Base-by-base conservation (phyloP, 768 basidiomycete genomes). In the Gloeostereum incarnatum region DNA sequence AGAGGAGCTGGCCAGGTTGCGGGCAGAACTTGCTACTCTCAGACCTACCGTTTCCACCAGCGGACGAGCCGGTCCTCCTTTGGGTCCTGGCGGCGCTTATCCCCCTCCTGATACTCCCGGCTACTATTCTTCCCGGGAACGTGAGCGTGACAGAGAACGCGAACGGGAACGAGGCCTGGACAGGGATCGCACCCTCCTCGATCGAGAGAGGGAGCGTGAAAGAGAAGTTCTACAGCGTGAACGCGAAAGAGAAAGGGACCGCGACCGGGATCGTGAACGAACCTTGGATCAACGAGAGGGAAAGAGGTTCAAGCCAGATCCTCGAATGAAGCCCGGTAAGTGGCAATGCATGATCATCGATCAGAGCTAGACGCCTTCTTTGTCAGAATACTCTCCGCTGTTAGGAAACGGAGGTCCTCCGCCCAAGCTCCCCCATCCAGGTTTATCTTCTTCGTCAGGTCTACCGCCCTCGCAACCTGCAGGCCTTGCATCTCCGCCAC, bases 1-100 rank as follows among this genome's bases (percentile, higher is more conserved):
- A 52, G 81, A 86, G 2, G 92, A 96, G 47, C 64, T 94, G 40
- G 62, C 64, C 4, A 71, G 81, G 22, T 69, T 90, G 9, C 72
- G 89, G 18, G 62, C 72, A 3, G 85, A 90, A 53, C 63, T 85
- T 23, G 69, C 81, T 41, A 60, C 69, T 2, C 52, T 66, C 17
- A 70, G 76, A 6, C 65, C 64, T 16, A 42, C 48, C 22, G 52
- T 53, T 16, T 65, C 58, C 7, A 60, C 65, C 21, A 54, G 65
- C 23, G 59, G 57, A 20, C 60, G 54, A 26, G 59, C 55, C 21
- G 56, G 56, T 22, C 42, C 46, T n/a, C 32, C 39, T 17, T 36
- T 40, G 16, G 44, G 46, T 29, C 39, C 45, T 17, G 49, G 38
- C 4, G 36, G 40, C 18, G 21, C 40, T 14, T 41, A 39, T 21